Conservation (phyloP, 164 flowering plant genomes). For the Cinnamomum micranthum region DNA sequence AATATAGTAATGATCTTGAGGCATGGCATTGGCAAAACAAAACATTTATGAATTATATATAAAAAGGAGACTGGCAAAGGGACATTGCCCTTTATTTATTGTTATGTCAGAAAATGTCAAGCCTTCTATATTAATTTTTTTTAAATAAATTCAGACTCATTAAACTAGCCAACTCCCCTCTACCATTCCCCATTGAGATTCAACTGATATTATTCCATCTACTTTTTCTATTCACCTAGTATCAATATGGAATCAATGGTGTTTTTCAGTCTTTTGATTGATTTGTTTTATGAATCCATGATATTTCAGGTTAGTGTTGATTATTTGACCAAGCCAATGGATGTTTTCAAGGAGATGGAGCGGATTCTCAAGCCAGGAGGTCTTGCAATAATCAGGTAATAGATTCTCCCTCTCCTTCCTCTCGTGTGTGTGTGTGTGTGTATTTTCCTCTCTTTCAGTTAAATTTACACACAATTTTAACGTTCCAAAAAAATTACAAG, state of each 20-base stretch:
- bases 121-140: not conserved
- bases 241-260: not conserved
- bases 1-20: not conserved
- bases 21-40: not conserved
- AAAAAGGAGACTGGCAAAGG: not conserved
- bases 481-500: not conserved
- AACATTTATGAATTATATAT: not conserved
- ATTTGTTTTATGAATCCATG: not conserved
- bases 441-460: not conserved
- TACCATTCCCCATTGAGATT: not conserved
- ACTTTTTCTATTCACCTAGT: not conserved
- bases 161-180: not conserved
- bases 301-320: constrained; percentile 87
- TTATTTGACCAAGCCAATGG: constrained; percentile 80
- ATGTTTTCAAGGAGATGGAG: constrained; percentile 83
- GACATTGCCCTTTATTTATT: not conserved
- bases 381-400: constrained; percentile 71
- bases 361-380: constrained; percentile 91
- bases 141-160: not conserved
- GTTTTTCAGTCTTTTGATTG: not conserved
- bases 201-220: not conserved
- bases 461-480: not conserved
- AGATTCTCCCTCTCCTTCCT: not conserved
- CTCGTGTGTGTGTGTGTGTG: not conserved
- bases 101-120: not conserved